Base-by-base conservation (phyloP, 257 asterid species). In the Verbascum thapsus region DNA sequence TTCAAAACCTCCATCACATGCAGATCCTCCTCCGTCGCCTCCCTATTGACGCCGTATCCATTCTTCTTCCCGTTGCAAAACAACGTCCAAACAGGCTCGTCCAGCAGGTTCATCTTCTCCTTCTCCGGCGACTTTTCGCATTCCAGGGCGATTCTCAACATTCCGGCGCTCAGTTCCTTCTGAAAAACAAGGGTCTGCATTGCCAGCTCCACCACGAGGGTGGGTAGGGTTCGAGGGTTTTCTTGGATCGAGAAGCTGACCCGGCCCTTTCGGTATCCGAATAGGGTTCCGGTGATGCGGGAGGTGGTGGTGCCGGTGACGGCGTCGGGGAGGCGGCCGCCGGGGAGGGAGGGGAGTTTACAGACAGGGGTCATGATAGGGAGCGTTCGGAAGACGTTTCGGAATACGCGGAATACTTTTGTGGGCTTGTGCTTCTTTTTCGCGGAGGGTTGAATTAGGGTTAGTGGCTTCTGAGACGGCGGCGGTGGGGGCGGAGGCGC, bases 71-170 rank as follows among this genome's bases (percentile, higher is more conserved):
- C 94, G 11, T 89, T 89, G 7, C 85, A 66, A 20, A 40, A 86
- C 89, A 86, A 76, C 20, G 91, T 79, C 96, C 95, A 89, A 4
- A 73, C 42, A 5, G 95, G 86, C 77, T 86, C 95, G 0, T 84
- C 89, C 2, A 77, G 8, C 1, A 81, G 72, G 22, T 23, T 51
- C 37, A 54, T 53, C 75, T 61, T 73, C 2, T 73, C 80, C 10
- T 66, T 73, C 4, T 61, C 88, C 34, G 63, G 8, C 64, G 71
- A 39, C 65, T 76, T 81, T 38, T 78, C 84, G 77, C 80, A 78
- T 11, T 81, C 88, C 39, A 81, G 8, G 6, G 88, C 85, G 30
- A 81, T 69, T 18, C 88, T 20, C 37, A 78, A 49, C 85, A 81
- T 70, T 0, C 82, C 87, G 2, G 23, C 34, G 49, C 73, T 54